Evolutionary conservation across 2,329 filamentous ascomycete species (phyloP).

Genomic region (Talaromyces marneffei): DNA sequence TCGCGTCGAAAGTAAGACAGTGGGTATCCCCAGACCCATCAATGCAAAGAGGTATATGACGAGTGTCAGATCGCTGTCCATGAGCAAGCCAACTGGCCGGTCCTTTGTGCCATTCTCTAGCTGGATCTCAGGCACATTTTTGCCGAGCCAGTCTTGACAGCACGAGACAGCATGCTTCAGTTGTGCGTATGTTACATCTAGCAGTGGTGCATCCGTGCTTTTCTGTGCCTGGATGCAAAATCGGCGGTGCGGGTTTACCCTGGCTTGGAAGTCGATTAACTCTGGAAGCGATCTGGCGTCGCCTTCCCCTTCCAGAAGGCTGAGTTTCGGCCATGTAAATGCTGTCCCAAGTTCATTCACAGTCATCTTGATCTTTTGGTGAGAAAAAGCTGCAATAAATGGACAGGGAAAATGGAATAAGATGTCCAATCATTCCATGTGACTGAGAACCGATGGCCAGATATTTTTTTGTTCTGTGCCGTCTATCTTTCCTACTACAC

Average conservation of each 20-base stretch:
- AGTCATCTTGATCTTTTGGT: background rate
- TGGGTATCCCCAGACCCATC: constrained; percentile 2
- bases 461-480: too few species aligned
- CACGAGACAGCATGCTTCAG: background rate
- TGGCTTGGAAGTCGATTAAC: constrained; percentile 6
- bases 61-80: constrained; percentile 9
- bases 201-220: background rate
- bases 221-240: constrained; percentile 8
- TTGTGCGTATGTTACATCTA: background rate
- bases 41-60: constrained; percentile 8
- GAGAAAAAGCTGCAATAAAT: background rate
- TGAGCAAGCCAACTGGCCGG: constrained; percentile 1
- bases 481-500: too few species aligned
- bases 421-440: background rate
- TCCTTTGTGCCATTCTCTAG: background rate
- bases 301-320: background rate
- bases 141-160: constrained; percentile 1
- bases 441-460: too few species aligned
- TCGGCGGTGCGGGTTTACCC: background rate
- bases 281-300: background rate
- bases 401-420: background rate
- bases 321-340: background rate
- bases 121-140: background rate
- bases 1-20: constrained; percentile 1
- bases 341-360: background rate